Evolutionary conservation across 176 grass and related monocot species (phyloP), one percentile per base, ranked within the genome.

Genomic region (Lolium perenne): DNA sequence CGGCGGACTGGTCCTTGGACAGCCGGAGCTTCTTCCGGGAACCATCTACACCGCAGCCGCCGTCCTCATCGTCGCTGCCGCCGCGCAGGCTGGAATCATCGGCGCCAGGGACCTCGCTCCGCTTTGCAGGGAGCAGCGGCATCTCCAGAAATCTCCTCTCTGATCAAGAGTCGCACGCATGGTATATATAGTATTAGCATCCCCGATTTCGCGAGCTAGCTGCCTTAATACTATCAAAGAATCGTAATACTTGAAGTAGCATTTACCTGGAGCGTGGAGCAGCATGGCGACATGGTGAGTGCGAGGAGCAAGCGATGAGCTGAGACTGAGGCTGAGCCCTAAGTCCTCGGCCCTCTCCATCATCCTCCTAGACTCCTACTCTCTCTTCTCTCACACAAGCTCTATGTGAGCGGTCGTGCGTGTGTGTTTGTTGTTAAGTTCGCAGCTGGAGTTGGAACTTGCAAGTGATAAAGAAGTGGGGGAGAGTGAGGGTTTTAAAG

Each of bases 21-120:
- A 97, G 49, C 16, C 92, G 88, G 74, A 97, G 89, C 81, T 97
- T 97, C 86, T 97, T 97, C 70, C 92, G 81, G 13, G 92, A 97
- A 20, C 94, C 94, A 32, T 92, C 92, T 25, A 84, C 79, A 6
- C 89, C 80, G 80, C 74, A 84, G 38, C 87, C 88, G 0, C 92
- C 90, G 43, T 97, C 94, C 63, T 94, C 94, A 13, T 97, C 92
- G 50, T 94, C 92, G 79, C 94, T 97, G 49, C 87, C 86, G 16
- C 92, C 90, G 1, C 90, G 88, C 25, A 80, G 87, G n/a, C 88
- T 38, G 7, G 71, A 78, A 40, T 92, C 87, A 13, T 93, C 82
- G 2, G 16, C 59, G 17, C 54, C 54, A 15, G 68, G 15, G 25
- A 4, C 59, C 50, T 81, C 89, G 57, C 87, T 80, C 73, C 90